Evolutionary conservation across 805 yeast genomes (phyloP), one percentile per base, ranked within the genome.

Genomic region (Wickerhamomyces canadensis): DNA sequence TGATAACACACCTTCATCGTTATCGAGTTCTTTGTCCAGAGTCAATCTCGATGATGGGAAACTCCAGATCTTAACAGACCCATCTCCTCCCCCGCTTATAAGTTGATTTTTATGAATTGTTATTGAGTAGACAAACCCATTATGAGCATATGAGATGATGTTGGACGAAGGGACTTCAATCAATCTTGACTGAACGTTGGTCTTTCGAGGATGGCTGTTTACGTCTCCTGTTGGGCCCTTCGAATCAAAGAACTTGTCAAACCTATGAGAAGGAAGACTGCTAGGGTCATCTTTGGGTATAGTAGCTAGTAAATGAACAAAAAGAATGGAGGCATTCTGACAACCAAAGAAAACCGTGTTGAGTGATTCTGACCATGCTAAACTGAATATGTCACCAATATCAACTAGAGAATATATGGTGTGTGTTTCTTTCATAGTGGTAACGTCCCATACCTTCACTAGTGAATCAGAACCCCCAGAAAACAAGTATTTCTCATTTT

Each of bases 381-480:
- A 62, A 8, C 95, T 81, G 55, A 91, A 91, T 14, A 91, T 83
- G 58, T 91, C 98, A 35, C 98, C 98, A 35, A 91, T 82, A 62
- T 91, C 98, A 25, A 83, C 72, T 10, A 83, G 59, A 1, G 95
- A 82, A 57, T 91, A 91, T 7, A 89, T 76, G 0, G 95, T 83
- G 49, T 84, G 83, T 0, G 83, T 58, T 44, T 70, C 75, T 27
- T 55, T 49, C 41, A 71, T 51, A 10, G 42, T 57, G 2, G 70
- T 59, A 16, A 86, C 65, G 40, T 81, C 78, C 94, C 96, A 93
- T 2, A 87, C 78, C 54, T 87, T 84, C 23, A 91, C 81, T 33
- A 91, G 64, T 3, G 97, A 88, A 55, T 91, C 98, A 8, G 93
- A 79, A 2, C 95, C 91, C 3, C 93, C 96, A 26, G 93, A 77